These are phyloP conservation scores for Cercospora citrullina DNA, from an alignment of 2,329 filamentous ascomycete genomes.

Conservation along the genomic window DNA sequence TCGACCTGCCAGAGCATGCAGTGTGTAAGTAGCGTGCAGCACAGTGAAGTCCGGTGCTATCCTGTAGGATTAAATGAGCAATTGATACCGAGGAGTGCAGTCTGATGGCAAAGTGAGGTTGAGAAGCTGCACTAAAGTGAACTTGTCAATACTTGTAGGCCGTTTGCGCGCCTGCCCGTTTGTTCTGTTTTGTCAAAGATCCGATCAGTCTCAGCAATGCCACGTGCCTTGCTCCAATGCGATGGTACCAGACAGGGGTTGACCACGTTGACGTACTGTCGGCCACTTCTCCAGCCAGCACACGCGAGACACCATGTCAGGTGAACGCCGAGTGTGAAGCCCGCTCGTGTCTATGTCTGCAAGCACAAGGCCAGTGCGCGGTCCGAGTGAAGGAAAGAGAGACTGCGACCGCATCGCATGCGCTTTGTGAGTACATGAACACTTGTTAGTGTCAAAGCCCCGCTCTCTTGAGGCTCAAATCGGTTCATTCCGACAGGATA, in stretches of 20 bases:
- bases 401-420: neutral
- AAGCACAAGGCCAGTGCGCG: neutral
- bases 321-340: constrained; percentile 7
- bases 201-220: constrained; percentile 14
- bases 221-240: constrained; percentile 9
- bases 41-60: neutral
- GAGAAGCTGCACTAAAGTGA: neutral
- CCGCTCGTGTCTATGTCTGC: neutral
- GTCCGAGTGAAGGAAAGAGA: neutral
- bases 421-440: neutral
- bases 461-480: constrained; percentile 1
- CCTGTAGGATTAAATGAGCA: neutral
- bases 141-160: neutral
- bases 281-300: neutral
- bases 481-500: neutral
- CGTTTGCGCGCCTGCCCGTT: constrained; percentile 7
- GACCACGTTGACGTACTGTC: constrained; percentile 10
- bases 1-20: neutral
- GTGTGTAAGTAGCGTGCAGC: neutral
- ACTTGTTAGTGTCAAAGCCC: neutral
- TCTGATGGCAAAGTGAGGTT: neutral
- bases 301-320: constrained; percentile 11
- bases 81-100: neutral
- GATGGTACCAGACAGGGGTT: constrained; percentile 8
- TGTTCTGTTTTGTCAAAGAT: constrained; percentile 2